A percentile compares a stretch with the other conserved stretches of the same genome.
Conservation (phyloP, 345 rosid species). For the Physaria fendleri region DNA sequence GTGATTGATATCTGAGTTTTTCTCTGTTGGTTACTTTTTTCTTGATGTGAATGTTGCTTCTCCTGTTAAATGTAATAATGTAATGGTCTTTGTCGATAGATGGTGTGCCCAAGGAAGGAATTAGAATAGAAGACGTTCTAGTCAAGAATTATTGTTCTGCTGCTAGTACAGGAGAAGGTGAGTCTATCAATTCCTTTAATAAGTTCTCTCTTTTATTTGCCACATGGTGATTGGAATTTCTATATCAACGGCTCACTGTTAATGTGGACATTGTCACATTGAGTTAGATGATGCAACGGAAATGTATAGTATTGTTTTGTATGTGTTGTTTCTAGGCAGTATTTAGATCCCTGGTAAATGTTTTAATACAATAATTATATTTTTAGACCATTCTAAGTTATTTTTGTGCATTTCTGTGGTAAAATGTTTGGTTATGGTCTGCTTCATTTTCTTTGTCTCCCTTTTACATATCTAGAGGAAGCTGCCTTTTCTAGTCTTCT, state of each 20-base stretch:
- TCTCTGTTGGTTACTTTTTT: not conserved
- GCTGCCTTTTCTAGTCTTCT: not conserved
- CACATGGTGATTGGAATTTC: constrained; percentile 1
- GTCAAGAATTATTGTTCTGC: constrained; percentile 70
- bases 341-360: not conserved
- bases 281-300: not conserved
- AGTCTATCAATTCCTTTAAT: constrained; percentile 17
- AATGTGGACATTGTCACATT: constrained; percentile 5
- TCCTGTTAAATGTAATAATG: not conserved
- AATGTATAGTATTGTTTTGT: not conserved
- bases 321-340: not conserved
- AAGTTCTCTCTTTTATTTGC: not conserved
- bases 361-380: not conserved
- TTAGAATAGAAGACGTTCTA: constrained; percentile 81
- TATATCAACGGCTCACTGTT: constrained; percentile 1
- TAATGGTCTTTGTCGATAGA: constrained; percentile 43
- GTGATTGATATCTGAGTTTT: constrained; percentile 35
- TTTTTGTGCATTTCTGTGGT: not conserved
- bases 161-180: constrained; percentile 73
- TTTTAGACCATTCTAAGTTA: not conserved
- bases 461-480: constrained; percentile 5
- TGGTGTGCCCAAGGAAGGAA: constrained; percentile 99
- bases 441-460: not conserved
- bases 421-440: not conserved
- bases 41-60: constrained; percentile 1